A percentile compares a stretch with the other conserved stretches of the same genome.
Conservation (phyloP, 129 eudicot species). For the Glebionis coronaria region DNA sequence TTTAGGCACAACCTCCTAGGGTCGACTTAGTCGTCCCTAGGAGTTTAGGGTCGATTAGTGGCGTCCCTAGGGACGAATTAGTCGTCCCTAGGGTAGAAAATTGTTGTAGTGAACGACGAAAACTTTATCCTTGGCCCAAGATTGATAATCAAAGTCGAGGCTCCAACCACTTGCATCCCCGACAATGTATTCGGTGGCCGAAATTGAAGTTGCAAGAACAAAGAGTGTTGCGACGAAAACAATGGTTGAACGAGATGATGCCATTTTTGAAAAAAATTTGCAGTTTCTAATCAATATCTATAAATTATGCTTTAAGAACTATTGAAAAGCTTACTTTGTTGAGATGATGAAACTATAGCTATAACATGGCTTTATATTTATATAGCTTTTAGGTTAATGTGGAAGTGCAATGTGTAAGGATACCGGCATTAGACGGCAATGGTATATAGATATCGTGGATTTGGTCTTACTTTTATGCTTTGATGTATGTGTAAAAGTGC, state of each 20-base stretch:
- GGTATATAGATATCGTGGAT: conserved; percentile 4
- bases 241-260: conserved; percentile 4
- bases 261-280: conserved; percentile 21
- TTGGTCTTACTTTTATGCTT: conserved; percentile 21
- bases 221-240: conserved; percentile 23
- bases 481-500: too few species aligned
- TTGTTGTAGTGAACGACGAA: too few species aligned
- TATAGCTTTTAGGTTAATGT: conserved; percentile 10
- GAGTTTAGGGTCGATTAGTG: too few species aligned
- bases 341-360: conserved; percentile 14
- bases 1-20: too few species aligned
- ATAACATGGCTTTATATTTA: conserved; percentile 5
- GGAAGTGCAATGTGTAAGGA: conserved; percentile 7
- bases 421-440: conserved; percentile 36
- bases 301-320: neutral
- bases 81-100: too few species aligned
- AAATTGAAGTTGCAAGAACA: conserved; percentile 17
- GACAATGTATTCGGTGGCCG: conserved; percentile 24
- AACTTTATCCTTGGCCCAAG: conserved; percentile 36
- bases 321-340: neutral
- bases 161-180: conserved; percentile 38
- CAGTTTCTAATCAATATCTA: neutral
- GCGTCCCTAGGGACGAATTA: too few species aligned
- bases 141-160: conserved; percentile 32
- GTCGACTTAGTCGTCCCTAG: too few species aligned